phyloP scores from a whole-genome alignment of 192 early-diverging fungal species.

The Chytriomyces sp. region DNA sequence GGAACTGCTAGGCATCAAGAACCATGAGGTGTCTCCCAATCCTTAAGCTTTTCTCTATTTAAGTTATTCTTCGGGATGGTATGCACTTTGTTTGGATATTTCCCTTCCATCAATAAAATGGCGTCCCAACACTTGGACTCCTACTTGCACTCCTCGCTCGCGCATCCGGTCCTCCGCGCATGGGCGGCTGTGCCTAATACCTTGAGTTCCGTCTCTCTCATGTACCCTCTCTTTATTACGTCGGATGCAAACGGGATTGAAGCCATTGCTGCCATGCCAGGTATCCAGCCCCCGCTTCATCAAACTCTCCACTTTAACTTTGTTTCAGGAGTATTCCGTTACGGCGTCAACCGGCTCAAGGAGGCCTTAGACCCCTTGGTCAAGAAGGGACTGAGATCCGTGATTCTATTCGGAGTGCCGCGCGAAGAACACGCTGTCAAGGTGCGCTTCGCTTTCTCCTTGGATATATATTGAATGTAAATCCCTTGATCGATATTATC shows the following conservation, averaged over 20 bases:
- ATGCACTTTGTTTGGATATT: too few relatives aligned
- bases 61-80: too few relatives aligned
- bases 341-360: conserved; percentile 78
- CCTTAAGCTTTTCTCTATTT: too few relatives aligned
- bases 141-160: conserved; percentile 87
- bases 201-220: conserved; percentile 70
- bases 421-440: conserved; percentile 61
- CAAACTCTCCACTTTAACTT: not conserved
- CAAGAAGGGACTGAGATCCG: conserved; percentile 79
- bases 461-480: not conserved
- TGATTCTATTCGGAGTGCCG: conserved; percentile 95
- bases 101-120: too few relatives aligned
- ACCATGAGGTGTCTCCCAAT: too few relatives aligned
- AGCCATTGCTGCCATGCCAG: conserved; percentile 81
- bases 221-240: conserved; percentile 94
- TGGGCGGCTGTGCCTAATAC: conserved; percentile 66
- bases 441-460: not conserved
- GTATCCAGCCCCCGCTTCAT: conserved; percentile 5
- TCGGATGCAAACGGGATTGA: conserved; percentile 76
- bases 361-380: conserved; percentile 79
- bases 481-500: not conserved
- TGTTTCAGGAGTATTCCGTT: conserved; percentile 32
- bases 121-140: too few relatives aligned
- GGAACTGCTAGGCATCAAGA: too few relatives aligned
- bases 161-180: conserved; percentile 74